Percentiles rank a stretch among this genome's conserved stretches.
Conservation (phyloP, 2,329 filamentous ascomycete species). For the Diaporthe vaccinii region DNA sequence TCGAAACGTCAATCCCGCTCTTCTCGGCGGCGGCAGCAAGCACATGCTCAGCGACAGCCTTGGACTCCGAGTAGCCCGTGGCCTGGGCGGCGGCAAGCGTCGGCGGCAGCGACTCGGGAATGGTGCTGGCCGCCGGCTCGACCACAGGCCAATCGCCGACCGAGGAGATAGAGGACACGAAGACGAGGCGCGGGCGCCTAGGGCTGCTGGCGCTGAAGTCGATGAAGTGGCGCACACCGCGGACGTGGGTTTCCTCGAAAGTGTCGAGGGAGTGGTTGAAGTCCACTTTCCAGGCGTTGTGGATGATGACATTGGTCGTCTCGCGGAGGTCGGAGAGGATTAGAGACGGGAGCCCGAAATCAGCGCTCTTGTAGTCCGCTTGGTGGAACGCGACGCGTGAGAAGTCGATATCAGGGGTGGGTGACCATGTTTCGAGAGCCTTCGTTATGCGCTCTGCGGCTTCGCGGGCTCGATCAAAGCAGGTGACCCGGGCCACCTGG, state of each 20-base stretch:
- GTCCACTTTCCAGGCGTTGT: slow-evolving; percentile 47
- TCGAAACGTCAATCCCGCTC: slow-evolving; percentile 23
- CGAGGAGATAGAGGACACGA: slow-evolving; percentile 44
- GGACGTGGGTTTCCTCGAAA: slow-evolving; percentile 42
- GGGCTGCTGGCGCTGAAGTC: slow-evolving; percentile 38
- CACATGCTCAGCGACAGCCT: slow-evolving; percentile 42
- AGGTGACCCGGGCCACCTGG: slow-evolving; percentile 47
- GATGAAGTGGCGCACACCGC: slow-evolving; percentile 41
- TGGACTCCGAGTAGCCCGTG: slow-evolving; percentile 43
- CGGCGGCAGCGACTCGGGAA: slow-evolving; percentile 38
- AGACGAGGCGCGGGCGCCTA: slow-evolving; percentile 37
- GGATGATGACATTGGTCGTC: slow-evolving; percentile 38
- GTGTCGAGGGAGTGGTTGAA: slow-evolving; percentile 44
- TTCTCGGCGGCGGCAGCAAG: slow-evolving; percentile 34
- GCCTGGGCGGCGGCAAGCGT: slow-evolving; percentile 32
- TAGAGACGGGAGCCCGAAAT: background rate
- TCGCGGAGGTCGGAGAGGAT: background rate
- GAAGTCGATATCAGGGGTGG: slow-evolving; percentile 13
- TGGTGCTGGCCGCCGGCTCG: background rate
- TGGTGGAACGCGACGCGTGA: slow-evolving; percentile 30
- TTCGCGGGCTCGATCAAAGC: slow-evolving; percentile 40
- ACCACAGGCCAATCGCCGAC: slow-evolving; percentile 38
- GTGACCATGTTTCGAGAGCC: slow-evolving; percentile 28
- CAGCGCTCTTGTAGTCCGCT: slow-evolving; percentile 34
- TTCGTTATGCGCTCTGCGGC: slow-evolving; percentile 36